phyloP scores from a whole-genome alignment of 805 yeast species.

The Maudiozyma barnettii region DNA sequence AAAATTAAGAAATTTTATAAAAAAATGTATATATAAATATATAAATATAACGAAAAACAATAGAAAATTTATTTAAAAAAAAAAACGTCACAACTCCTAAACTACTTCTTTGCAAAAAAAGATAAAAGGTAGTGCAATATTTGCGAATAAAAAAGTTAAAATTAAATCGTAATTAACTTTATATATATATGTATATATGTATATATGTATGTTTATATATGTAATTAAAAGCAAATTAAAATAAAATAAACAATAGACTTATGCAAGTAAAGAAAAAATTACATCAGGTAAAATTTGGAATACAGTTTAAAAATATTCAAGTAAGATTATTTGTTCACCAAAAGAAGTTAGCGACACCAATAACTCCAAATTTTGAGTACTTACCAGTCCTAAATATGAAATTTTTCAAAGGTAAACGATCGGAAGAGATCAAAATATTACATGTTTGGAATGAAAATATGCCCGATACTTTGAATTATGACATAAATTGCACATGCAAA shows the following conservation, averaged over 20 bases:
- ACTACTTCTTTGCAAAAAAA: no score
- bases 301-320: neutral
- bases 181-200: no score
- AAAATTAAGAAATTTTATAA: neutral
- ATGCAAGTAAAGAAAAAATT: neutral
- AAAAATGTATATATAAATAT: neutral
- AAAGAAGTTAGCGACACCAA: neutral
- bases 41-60: neutral
- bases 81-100: neutral
- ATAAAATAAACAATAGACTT: no score
- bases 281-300: neutral
- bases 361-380: no score
- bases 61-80: neutral
- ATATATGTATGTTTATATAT: neutral
- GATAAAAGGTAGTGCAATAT: no score
- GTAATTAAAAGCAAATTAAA: neutral
- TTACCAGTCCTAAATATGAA: no score
- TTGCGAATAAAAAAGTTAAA: no score
- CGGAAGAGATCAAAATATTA: neutral
- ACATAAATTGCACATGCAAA: neutral
- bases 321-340: neutral
- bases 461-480: neutral
- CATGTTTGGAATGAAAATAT: neutral
- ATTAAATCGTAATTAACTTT: no score
- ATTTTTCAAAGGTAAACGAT: neutral